These are phyloP conservation scores for Ogataea allantospora DNA, from an alignment of 805 yeast genomes.

Conservation along the genomic window DNA sequence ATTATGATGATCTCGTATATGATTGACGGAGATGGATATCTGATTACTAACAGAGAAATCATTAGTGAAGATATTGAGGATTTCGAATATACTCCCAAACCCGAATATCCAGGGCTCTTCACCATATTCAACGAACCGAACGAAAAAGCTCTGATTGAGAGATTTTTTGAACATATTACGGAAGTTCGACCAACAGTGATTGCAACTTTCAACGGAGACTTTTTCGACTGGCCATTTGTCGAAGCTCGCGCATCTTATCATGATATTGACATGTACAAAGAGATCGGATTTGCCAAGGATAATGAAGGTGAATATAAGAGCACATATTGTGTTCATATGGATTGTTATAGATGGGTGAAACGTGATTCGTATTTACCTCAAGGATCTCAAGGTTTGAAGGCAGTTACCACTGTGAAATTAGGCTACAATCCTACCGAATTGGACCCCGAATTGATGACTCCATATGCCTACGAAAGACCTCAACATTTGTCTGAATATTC, in stretches of 20 bases:
- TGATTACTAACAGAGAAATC: conserved; percentile 92
- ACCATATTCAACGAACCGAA: conserved; percentile 86
- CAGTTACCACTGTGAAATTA: conserved; percentile 91
- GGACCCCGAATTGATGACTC: conserved; percentile 98
- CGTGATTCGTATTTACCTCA: conserved; percentile 97
- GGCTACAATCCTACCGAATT: conserved; percentile 96
- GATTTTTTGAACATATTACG: conserved; percentile 87
- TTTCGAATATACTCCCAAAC: conserved; percentile 95
- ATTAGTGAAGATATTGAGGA: conserved; percentile 94
- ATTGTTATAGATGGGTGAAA: conserved; percentile 96
- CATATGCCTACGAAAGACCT: conserved; percentile 93
- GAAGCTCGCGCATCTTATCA: conserved; percentile 83
- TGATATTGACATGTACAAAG: conserved; percentile 84
- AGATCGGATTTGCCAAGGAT: conserved; percentile 91
- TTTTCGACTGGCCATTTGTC: conserved; percentile 98
- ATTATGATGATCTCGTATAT: conserved; percentile 99
- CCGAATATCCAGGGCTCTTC: conserved; percentile 89
- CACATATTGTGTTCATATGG: conserved; percentile 93
- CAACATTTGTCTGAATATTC: conserved; percentile 93
- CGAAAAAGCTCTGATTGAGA: conserved; percentile 68
- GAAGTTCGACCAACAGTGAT: conserved; percentile 94
- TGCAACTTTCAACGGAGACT: conserved; percentile 97
- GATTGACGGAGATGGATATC: conserved; percentile 96
- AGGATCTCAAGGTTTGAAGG: conserved; percentile 97
- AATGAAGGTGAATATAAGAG: conserved; percentile 91